Percentiles rank a stretch among this genome's conserved stretches.
Conservation (phyloP, 768 basidiomycete species). For the Tulasnella sp. region DNA sequence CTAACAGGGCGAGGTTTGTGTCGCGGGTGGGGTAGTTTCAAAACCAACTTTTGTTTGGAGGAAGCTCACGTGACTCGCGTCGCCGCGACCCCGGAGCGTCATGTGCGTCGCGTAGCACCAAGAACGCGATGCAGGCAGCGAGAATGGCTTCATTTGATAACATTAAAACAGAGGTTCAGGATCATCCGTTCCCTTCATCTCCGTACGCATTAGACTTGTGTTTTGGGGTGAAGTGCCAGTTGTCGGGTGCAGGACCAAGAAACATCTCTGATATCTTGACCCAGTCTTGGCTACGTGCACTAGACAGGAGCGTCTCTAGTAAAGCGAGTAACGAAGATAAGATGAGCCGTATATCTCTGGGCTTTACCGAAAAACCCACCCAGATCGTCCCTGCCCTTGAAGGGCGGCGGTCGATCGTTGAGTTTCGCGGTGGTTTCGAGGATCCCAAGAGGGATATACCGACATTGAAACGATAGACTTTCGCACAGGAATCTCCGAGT, state of each 20-base stretch:
- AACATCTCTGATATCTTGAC: slow-evolving; percentile 93
- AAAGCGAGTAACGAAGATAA: background rate
- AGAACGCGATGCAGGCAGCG: too few species aligned
- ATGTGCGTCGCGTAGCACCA: too few species aligned
- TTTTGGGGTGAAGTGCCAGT: slow-evolving; percentile 80
- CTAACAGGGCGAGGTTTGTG: too few species aligned
- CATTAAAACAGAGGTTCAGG: too few species aligned
- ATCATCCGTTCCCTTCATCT: slow-evolving; percentile 48
- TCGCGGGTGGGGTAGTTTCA: too few species aligned
- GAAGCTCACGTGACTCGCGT: too few species aligned
- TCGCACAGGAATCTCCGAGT: slow-evolving; percentile 91
- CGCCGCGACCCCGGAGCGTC: too few species aligned
- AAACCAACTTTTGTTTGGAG: too few species aligned
- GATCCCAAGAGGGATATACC: slow-evolving; percentile 89
- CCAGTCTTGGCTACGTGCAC: slow-evolving; percentile 72
- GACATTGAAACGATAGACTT: slow-evolving; percentile 89
- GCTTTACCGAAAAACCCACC: slow-evolving; percentile 33
- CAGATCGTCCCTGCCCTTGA: slow-evolving; percentile 75
- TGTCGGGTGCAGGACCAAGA: slow-evolving; percentile 71
- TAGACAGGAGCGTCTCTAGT: slow-evolving; percentile 72
- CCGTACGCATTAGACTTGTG: slow-evolving; percentile 81
- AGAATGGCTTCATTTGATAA: too few species aligned
- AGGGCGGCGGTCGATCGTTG: slow-evolving; percentile 85
- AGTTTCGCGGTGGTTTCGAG: slow-evolving; percentile 75
- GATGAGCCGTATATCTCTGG: background rate